Evolutionary conservation across 2,329 filamentous ascomycete species (phyloP), one percentile per base, ranked within the genome.

Genomic region (Alternaria sp.): DNA sequence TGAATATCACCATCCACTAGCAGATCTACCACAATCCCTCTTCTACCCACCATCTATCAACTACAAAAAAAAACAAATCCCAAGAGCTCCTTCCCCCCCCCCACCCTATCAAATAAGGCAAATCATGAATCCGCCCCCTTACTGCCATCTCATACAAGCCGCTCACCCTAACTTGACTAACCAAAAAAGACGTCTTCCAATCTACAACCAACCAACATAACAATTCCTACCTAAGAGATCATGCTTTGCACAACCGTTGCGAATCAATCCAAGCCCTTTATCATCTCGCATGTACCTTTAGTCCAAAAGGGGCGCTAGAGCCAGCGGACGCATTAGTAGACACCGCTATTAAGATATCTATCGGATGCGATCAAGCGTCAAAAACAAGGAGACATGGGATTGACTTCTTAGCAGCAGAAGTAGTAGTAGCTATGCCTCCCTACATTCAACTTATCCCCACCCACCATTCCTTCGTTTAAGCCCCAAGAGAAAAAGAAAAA

Each of bases 341-440:
- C 33, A 52, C 57, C 11, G 57, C 57, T 28, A 36, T 56, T 24
- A 42, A 42, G 41, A 17, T 56, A 60, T 48, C 24, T 60, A 37
- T 23, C 40, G 29, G 57, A 60, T 17, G 52, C 52, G 23, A 52
- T 49, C 34, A 53, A 33, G 41, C 17, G 17, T 17, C 17, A 17
- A 17, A 17, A 17, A 17, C 17, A 17, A 17, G 17, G 17, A 17
- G 17, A 17, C 17, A 17, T 17, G 17, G 17, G 17, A 17, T 17
- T 17, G 17, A 17, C 17, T 17, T 17, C 17, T 17, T 17, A 17
- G 17, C 17, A 17, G 17, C 17, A 17, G 17, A 17, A 17, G 17
- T 17, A 17, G 17, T 17, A 17, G 17, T 17, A 17, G 17, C 17
- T 17, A 17, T 17, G 17, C 17, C 17, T 17, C 17, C 17, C 17